phyloP scores from a whole-genome alignment of 2,329 filamentous ascomycete genomes.

The Fusarium sp. region DNA sequence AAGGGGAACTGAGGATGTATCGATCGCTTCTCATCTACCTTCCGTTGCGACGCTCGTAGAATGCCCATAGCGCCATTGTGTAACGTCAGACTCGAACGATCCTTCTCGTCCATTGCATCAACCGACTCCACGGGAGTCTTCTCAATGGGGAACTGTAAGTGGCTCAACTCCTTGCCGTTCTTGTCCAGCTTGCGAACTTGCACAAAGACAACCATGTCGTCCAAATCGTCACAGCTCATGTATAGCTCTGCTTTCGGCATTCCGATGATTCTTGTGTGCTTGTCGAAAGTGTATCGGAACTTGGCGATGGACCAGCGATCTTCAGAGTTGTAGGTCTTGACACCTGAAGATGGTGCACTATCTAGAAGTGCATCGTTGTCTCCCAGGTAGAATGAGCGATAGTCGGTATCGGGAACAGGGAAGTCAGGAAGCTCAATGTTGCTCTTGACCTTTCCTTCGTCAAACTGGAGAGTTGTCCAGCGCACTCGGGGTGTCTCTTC shows the following conservation, averaged over 20 bases:
- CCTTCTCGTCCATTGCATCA: constrained; percentile 9
- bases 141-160: constrained; percentile 14
- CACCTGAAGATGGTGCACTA: neutral
- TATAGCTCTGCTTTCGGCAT: constrained; percentile 29
- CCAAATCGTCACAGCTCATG: constrained; percentile 30
- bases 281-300: constrained; percentile 22
- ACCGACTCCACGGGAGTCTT: constrained; percentile 8
- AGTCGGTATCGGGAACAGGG: constrained; percentile 14
- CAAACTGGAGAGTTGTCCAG: constrained; percentile 36
- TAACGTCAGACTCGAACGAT: constrained; percentile 7
- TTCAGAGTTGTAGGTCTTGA: constrained; percentile 14
- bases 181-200: constrained; percentile 19
- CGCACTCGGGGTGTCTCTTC: constrained; percentile 35
- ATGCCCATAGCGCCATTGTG: constrained; percentile 20
- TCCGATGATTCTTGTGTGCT: constrained; percentile 17
- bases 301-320: constrained; percentile 31
- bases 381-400: constrained; percentile 12
- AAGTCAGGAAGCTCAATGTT: constrained; percentile 28
- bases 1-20: constrained; percentile 17
- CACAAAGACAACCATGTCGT: constrained; percentile 14
- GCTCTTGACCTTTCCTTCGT: constrained; percentile 29
- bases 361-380: neutral
- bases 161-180: constrained; percentile 10
- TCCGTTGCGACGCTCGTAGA: constrained; percentile 5
- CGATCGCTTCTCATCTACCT: constrained; percentile 2